Evolutionary conservation across 495 filamentous ascomycete species (phyloP).

Genomic region (Cercophora samala): DNA sequence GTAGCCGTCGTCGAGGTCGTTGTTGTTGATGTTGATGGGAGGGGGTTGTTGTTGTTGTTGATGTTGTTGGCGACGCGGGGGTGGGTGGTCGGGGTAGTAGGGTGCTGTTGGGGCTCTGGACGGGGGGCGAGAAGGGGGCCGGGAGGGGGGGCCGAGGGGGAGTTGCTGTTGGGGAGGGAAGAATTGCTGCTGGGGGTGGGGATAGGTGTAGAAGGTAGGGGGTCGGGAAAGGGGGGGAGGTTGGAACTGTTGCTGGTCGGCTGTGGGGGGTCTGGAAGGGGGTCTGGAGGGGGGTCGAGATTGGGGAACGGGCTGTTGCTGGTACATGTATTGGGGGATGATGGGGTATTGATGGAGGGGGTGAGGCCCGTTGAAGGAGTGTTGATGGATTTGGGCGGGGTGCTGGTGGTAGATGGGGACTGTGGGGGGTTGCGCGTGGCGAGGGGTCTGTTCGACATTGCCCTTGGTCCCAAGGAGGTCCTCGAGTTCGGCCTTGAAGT

Average conservation of each 20-base stretch:
- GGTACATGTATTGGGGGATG: not conserved
- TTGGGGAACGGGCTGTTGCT: not conserved
- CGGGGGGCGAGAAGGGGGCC: not conserved
- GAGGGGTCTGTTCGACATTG: not conserved
- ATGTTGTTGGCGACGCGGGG: not conserved
- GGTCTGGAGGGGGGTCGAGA: not conserved
- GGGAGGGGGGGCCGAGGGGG: not conserved
- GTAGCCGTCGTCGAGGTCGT: constrained; percentile 13
- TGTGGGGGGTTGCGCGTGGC: not conserved
- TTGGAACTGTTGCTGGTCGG: not conserved
- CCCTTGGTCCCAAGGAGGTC: constrained; percentile 12
- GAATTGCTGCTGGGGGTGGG: too few species aligned
- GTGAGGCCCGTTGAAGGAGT: not conserved
- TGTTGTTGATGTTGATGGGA: not conserved
- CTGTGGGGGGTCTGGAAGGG: not conserved
- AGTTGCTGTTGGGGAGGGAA: not conserved
- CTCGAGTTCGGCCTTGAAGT: constrained; percentile 26
- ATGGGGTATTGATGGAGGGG: not conserved
- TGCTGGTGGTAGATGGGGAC: not conserved
- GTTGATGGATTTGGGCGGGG: constrained; percentile 4
- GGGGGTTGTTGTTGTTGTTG: not conserved
- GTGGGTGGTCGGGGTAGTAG: not conserved
- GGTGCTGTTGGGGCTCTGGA: not conserved
- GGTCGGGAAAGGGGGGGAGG: not conserved
- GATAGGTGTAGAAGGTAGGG: too few species aligned